phyloP scores from a whole-genome alignment of 2,329 filamentous ascomycete genomes.

The Clarireedia homoeocarpa region DNA sequence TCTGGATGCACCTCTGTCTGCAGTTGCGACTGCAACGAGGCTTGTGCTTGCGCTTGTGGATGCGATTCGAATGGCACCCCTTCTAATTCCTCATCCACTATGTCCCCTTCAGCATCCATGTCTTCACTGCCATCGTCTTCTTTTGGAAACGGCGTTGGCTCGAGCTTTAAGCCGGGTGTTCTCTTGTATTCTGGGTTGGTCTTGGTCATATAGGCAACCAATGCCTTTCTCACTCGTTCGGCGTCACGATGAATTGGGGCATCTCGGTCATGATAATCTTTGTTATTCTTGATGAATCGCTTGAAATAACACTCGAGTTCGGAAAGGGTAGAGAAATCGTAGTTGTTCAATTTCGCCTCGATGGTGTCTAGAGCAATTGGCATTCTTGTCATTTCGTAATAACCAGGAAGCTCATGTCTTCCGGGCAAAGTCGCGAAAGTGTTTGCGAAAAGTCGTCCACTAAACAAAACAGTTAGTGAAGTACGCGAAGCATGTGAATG shows the following conservation, averaged over 20 bases:
- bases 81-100: slow-evolving; percentile 26
- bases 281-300: slow-evolving; percentile 80
- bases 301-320: slow-evolving; percentile 79
- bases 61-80: slow-evolving; percentile 6
- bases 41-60: not conserved
- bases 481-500: not conserved
- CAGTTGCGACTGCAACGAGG: not conserved
- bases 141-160: slow-evolving; percentile 44
- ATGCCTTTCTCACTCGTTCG: slow-evolving; percentile 75
- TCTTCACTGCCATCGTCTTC: slow-evolving; percentile 37
- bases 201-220: slow-evolving; percentile 82
- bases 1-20: not conserved
- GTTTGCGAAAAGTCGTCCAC: slow-evolving; percentile 65
- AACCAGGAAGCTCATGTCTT: slow-evolving; percentile 57
- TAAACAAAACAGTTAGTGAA: slow-evolving; percentile 28
- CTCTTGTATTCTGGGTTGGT: slow-evolving; percentile 73
- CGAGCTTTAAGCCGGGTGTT: slow-evolving; percentile 57
- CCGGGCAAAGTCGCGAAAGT: slow-evolving; percentile 68
- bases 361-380: slow-evolving; percentile 73
- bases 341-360: slow-evolving; percentile 62
- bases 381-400: slow-evolving; percentile 69
- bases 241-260: slow-evolving; percentile 74
- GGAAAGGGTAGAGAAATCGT: slow-evolving; percentile 63
- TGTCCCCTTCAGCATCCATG: slow-evolving; percentile 29
- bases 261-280: slow-evolving; percentile 69